Evolutionary conservation across 345 rosid genomes (phyloP).

Genomic region (Geranium rotundifolium): DNA sequence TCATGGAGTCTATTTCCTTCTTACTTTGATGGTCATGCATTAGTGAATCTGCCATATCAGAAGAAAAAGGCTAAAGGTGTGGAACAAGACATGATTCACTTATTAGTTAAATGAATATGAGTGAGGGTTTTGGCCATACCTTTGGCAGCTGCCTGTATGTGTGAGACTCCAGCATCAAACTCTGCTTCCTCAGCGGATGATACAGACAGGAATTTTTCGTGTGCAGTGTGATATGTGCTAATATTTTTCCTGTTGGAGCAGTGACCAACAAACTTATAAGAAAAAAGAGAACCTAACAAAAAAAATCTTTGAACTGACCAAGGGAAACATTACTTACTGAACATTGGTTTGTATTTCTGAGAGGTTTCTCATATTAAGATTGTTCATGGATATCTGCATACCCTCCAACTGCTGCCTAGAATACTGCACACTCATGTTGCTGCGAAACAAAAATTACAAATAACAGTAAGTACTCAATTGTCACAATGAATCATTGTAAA

Average conservation of each 20-base stretch:
- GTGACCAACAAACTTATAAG: not conserved
- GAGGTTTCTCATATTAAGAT: constrained; percentile 20
- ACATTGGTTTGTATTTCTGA: constrained; percentile 24
- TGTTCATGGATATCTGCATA: constrained; percentile 22
- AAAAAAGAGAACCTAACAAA: not conserved
- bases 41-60: constrained; percentile 38
- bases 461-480: not conserved
- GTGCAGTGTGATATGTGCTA: constrained; percentile 19
- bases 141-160: constrained; percentile 30
- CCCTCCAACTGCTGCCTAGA: constrained; percentile 51
- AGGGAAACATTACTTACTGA: constrained; percentile 17
- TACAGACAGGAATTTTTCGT: constrained; percentile 34
- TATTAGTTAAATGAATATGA: too few relatives aligned
- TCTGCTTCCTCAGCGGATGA: constrained; percentile 35
- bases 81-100: constrained; percentile 1
- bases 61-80: not conserved
- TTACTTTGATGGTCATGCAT: constrained; percentile 40
- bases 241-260: constrained; percentile 36
- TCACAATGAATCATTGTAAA: not conserved
- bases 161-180: constrained; percentile 29
- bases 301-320: not conserved
- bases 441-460: constrained; percentile 20
- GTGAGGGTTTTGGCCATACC: constrained; percentile 26
- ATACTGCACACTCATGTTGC: constrained; percentile 33
- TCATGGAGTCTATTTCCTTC: constrained; percentile 43